phyloP scores from a whole-genome alignment of 371 early-diverging fungal species.

The Apophysomyces elegans region DNA sequence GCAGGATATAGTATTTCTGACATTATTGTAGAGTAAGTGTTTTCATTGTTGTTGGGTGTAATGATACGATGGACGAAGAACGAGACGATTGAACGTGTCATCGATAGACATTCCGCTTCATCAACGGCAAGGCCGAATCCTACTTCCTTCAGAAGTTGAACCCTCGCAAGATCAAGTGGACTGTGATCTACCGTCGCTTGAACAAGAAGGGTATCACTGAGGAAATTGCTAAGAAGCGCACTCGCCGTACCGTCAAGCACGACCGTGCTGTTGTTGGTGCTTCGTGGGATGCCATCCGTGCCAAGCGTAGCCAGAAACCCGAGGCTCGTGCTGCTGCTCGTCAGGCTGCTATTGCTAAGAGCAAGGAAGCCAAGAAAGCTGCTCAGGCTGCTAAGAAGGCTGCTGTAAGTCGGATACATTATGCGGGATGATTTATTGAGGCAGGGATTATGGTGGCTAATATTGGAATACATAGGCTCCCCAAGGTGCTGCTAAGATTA shows the following conservation, averaged over 20 bases:
- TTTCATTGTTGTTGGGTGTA: neutral
- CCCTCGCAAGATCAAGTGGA: conserved; percentile 98
- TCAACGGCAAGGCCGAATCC: conserved; percentile 95
- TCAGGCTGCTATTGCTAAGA: conserved; percentile 81
- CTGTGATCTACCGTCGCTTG: conserved; percentile 94
- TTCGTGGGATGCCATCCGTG: conserved; percentile 93
- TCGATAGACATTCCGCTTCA: conserved; percentile 88
- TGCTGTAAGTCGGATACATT: neutral
- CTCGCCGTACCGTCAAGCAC: conserved; percentile 93
- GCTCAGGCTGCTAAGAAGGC: conserved; percentile 83
- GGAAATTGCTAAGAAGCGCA: conserved; percentile 95
- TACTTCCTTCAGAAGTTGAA: conserved; percentile 95
- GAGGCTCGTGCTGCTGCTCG: conserved; percentile 94
- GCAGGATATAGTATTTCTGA: neutral
- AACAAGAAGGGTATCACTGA: conserved; percentile 98
- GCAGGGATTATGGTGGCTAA: neutral
- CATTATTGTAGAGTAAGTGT: conserved; percentile 4
- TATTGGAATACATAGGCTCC: neutral
- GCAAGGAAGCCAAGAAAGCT: conserved; percentile 88
- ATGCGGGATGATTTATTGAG: neutral
- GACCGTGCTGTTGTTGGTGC: conserved; percentile 97
- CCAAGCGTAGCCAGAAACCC: conserved; percentile 94
- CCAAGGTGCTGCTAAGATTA: conserved; percentile 54
- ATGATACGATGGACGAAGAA: neutral
- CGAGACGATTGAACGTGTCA: conserved; percentile 1